These are phyloP conservation scores for Cordia subcordata DNA, from an alignment of 257 asterid species.

Conservation along the genomic window DNA sequence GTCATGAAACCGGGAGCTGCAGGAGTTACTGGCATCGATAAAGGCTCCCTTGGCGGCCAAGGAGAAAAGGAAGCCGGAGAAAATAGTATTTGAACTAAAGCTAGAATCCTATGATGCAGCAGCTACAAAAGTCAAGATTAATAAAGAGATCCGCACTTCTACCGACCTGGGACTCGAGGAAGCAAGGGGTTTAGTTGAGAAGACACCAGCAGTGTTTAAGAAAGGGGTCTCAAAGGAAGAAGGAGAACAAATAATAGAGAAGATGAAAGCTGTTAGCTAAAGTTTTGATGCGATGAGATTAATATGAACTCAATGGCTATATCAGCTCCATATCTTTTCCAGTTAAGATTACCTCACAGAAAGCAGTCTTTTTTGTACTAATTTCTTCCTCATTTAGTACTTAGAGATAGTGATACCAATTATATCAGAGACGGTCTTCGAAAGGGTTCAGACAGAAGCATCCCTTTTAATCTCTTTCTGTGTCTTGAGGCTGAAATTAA, in stretches of 20 bases:
- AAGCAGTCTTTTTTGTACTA: too few species aligned
- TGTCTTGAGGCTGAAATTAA: too few species aligned
- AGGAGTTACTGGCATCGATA: conserved; percentile 26
- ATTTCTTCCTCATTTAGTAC: too few species aligned
- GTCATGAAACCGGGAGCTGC: conserved; percentile 60
- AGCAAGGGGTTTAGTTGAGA: conserved; percentile 43
- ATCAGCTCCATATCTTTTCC: too few species aligned
- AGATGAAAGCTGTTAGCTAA: conserved; percentile 37
- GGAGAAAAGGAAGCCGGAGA: conserved; percentile 63
- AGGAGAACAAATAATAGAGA: conserved; percentile 40
- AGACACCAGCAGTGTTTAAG: conserved; percentile 38
- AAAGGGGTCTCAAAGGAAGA: conserved; percentile 43
- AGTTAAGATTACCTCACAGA: too few species aligned
- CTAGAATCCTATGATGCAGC: conserved; percentile 66
- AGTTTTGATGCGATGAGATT: conserved; percentile 33
- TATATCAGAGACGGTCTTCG: too few species aligned
- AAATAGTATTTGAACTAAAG: conserved; percentile 69
- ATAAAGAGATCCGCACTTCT: conserved; percentile 39
- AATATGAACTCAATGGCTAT: too few species aligned
- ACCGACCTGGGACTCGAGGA: conserved; percentile 45
- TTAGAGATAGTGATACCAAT: too few species aligned
- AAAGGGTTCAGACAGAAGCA: too few species aligned
- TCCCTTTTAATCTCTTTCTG: too few species aligned
- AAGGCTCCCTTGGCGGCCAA: conserved; percentile 32
- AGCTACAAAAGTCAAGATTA: conserved; percentile 73